These are phyloP conservation scores for Zopfia rhizophila DNA, from an alignment of 2,329 filamentous ascomycete genomes.

Conservation along the genomic window DNA sequence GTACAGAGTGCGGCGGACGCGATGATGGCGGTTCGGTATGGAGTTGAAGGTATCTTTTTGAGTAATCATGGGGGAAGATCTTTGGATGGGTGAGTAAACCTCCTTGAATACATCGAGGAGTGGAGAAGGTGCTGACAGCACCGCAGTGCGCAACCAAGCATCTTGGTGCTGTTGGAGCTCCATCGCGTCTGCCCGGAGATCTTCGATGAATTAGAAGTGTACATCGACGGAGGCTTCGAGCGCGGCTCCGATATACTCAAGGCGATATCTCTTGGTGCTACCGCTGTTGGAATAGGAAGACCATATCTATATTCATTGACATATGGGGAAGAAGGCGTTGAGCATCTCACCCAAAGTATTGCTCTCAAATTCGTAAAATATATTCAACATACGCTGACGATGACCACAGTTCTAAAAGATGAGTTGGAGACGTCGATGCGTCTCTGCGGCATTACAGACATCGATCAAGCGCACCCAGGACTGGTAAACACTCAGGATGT, in stretches of 20 bases:
- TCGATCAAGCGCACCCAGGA: slow-evolving; percentile 68
- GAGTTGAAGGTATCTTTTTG: slow-evolving; percentile 56
- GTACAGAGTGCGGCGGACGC: slow-evolving; percentile 52
- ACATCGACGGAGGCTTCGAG: slow-evolving; percentile 71
- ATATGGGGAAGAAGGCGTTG: slow-evolving; percentile 65
- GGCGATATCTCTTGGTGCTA: slow-evolving; percentile 71
- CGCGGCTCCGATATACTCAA: slow-evolving; percentile 75
- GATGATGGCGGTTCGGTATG: slow-evolving; percentile 50
- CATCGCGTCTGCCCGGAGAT: slow-evolving; percentile 69
- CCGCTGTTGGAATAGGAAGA: slow-evolving; percentile 69
- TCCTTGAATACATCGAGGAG: no score
- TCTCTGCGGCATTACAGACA: slow-evolving; percentile 68
- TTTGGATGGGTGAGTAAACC: slow-evolving; percentile 16
- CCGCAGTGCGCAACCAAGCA: slow-evolving; percentile 59
- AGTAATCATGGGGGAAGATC: slow-evolving; percentile 60
- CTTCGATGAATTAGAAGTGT: slow-evolving; percentile 69
- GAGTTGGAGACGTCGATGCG: slow-evolving; percentile 72
- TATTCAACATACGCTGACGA: no score
- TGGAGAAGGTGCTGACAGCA: background rate
- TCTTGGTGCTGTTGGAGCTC: slow-evolving; percentile 71
- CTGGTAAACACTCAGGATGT: slow-evolving; percentile 61
- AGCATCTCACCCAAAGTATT: slow-evolving; percentile 64
- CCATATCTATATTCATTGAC: slow-evolving; percentile 68
- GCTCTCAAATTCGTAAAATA: no score
- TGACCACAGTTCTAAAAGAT: slow-evolving; percentile 54